A percentile compares a stretch with the other conserved stretches of the same genome.
These are phyloP conservation scores for Acacia acuminata DNA, from an alignment of 306 rosid species.

Conservation along the genomic window DNA sequence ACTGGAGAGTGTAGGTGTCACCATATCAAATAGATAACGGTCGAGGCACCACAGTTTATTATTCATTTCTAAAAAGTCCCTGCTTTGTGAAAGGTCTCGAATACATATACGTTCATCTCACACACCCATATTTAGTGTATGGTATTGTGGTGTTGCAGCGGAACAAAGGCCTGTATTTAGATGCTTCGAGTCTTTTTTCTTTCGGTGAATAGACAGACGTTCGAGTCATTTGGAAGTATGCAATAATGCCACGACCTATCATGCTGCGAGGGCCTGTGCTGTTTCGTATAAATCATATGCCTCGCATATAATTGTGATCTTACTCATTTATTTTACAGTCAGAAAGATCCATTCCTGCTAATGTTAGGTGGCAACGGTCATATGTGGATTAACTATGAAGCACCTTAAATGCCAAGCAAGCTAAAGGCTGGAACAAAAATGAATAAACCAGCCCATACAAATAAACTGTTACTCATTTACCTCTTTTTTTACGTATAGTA, in stretches of 20 bases:
- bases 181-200: neutral
- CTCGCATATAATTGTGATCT: neutral
- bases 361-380: neutral
- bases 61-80: neutral
- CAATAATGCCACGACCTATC: conserved; percentile 12
- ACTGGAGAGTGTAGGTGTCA: too few species aligned
- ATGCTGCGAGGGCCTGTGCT: conserved; percentile 1
- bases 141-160: neutral
- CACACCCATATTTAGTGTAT: neutral
- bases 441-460: neutral
- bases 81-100: neutral
- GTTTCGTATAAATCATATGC: neutral
- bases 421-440: neutral
- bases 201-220: neutral
- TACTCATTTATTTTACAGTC: too few species aligned
- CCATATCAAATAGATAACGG: too few species aligned
- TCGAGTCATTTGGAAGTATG: conserved; percentile 19
- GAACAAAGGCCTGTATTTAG: neutral
- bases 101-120: too few species aligned
- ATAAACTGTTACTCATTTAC: conserved; percentile 18
- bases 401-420: neutral
- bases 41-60: too few species aligned
- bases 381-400: neutral
- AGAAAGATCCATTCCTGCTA: neutral
- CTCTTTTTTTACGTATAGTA: neutral